These are phyloP conservation scores for Polysphondylium violaceum DNA, from an alignment of 78 protist genomes.

Conservation along the genomic window DNA sequence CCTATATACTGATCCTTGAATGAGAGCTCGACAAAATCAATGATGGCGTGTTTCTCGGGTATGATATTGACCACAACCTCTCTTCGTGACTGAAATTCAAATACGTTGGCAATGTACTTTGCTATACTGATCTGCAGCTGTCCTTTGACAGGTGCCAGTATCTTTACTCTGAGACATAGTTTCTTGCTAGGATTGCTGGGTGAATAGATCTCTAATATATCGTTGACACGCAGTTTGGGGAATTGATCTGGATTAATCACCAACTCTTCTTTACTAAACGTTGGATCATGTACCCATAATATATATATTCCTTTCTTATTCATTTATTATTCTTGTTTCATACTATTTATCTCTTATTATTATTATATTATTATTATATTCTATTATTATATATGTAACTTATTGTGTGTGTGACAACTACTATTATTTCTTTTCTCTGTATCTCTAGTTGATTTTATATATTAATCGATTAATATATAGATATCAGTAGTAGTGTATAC, in stretches of 20 bases:
- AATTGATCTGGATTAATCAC: constrained; percentile 65
- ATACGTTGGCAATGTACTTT: constrained; percentile 58
- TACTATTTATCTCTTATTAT: neutral
- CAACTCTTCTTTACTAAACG: constrained; percentile 78
- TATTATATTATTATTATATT: too few species aligned
- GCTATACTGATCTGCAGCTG: constrained; percentile 54
- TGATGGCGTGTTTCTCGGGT: constrained; percentile 48
- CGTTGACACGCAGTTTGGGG: constrained; percentile 41
- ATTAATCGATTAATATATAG: too few species aligned
- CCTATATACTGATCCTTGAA: constrained; percentile 86
- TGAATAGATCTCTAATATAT: constrained; percentile 48
- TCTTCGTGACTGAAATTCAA: constrained; percentile 42
- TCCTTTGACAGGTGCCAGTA: constrained; percentile 47
- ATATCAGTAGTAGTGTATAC: too few species aligned
- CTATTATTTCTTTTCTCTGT: too few species aligned
- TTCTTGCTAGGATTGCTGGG: constrained; percentile 29
- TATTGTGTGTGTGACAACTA: too few species aligned
- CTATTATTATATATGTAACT: too few species aligned
- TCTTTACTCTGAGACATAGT: constrained; percentile 63
- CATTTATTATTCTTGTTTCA: neutral
- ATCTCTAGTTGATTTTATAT: too few species aligned
- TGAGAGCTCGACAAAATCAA: constrained; percentile 72
- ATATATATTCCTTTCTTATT: constrained; percentile 25
- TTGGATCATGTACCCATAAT: constrained; percentile 74
- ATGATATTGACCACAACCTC: constrained; percentile 70